Conservation (phyloP, 495 filamentous ascomycete species). For the Podospora comata region DNA sequence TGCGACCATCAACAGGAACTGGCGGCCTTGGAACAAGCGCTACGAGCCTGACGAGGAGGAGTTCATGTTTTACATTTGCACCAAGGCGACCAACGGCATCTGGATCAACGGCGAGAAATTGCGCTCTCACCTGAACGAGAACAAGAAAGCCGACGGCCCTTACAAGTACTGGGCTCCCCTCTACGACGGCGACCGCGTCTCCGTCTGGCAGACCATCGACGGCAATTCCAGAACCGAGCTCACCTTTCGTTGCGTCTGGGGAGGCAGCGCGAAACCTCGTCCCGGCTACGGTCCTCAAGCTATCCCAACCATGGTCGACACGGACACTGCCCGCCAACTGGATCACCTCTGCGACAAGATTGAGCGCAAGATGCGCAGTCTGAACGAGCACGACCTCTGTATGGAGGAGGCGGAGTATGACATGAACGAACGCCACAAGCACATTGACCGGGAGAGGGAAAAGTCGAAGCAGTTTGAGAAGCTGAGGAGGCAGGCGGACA, state of each 20-base stretch:
- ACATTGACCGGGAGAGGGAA: conserved; percentile 40
- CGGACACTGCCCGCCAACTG: conserved; percentile 25
- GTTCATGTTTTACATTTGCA: conserved; percentile 68
- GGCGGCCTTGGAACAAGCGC: conserved; percentile 40
- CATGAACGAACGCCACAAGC: conserved; percentile 31
- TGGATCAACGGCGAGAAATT: conserved; percentile 66
- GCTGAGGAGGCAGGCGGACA: conserved; percentile 37
- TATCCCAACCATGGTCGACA: conserved; percentile 17
- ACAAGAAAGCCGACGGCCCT: conserved; percentile 36
- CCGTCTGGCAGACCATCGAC: conserved; percentile 52
- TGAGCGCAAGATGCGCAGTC: conserved; percentile 33
- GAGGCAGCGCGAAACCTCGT: conserved; percentile 39
- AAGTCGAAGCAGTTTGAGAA: conserved; percentile 42
- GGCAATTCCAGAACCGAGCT: conserved; percentile 30
- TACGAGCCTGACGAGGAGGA: conserved; percentile 47
- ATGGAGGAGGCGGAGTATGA: conserved; percentile 40
- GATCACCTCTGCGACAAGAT: conserved; percentile 27
- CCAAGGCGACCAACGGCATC: conserved; percentile 67
- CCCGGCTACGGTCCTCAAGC: conserved; percentile 17
- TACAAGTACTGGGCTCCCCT: conserved; percentile 62
- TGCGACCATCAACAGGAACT: conserved; percentile 30
- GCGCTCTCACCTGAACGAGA: conserved; percentile 44
- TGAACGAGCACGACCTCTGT: conserved; percentile 31
- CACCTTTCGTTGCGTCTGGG: conserved; percentile 48
- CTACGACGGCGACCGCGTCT: conserved; percentile 68